Percentiles rank a stretch among this genome's conserved stretches.
These are phyloP conservation scores for Zygoascus tannicola DNA, from an alignment of 805 yeast genomes.

Conservation along the genomic window DNA sequence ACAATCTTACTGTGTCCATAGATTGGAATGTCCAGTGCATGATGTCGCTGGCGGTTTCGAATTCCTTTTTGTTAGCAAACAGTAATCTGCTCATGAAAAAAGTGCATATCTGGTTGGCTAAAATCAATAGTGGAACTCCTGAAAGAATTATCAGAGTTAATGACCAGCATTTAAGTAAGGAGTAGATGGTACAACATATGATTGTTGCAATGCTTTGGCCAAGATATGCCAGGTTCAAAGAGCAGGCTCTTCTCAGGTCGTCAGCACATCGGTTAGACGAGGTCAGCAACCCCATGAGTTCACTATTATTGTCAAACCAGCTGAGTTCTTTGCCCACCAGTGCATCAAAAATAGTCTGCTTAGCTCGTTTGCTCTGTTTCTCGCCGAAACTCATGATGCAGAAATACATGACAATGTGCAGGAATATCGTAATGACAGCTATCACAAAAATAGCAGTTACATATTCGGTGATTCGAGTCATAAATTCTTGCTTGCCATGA, in stretches of 20 bases:
- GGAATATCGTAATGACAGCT: conserved; percentile 38
- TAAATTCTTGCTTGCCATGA: conserved; percentile 31
- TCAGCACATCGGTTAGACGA: conserved; percentile 57
- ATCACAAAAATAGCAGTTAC: conserved; percentile 35
- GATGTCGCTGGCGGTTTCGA: conserved; percentile 48
- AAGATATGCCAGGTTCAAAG: conserved; percentile 55
- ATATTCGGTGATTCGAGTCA: conserved; percentile 30
- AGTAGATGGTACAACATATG: conserved; percentile 46
- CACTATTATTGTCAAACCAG: conserved; percentile 56
- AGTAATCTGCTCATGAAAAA: conserved; percentile 42
- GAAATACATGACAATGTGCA: conserved; percentile 46
- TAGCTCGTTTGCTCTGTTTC: conserved; percentile 48
- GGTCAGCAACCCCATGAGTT: conserved; percentile 52
- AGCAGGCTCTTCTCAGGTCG: conserved; percentile 56
- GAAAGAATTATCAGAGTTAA: conserved; percentile 71
- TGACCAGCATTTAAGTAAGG: conserved; percentile 77
- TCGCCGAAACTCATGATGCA: conserved; percentile 70
- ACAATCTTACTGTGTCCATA: conserved; percentile 50
- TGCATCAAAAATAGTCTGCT: conserved; percentile 37
- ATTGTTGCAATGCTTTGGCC: conserved; percentile 46
- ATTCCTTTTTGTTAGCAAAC: conserved; percentile 44
- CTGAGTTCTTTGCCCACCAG: conserved; percentile 39
- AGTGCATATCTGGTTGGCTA: conserved; percentile 43
- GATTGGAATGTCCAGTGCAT: conserved; percentile 64
- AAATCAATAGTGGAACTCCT: conserved; percentile 56